These are phyloP conservation scores for Phialophora verrucosa DNA, from an alignment of 2,329 filamentous ascomycete species.

Conservation along the genomic window DNA sequence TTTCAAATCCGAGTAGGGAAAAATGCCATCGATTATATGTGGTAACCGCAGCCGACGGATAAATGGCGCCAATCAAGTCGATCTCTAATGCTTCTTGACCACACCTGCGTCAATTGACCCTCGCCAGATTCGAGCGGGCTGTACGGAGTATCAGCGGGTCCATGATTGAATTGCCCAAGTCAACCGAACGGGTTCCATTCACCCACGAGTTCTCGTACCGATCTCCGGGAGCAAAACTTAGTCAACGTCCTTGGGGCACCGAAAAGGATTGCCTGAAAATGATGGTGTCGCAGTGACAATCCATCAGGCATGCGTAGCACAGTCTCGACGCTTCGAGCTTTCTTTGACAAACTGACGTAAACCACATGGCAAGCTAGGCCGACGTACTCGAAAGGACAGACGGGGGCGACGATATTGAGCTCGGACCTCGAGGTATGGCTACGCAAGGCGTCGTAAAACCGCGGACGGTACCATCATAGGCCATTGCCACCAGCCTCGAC, in stretches of 20 bases:
- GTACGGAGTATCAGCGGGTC: neutral
- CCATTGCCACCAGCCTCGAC: slow-evolving; percentile 8
- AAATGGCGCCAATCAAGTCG: neutral
- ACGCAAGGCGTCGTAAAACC: neutral
- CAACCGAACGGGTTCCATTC: neutral
- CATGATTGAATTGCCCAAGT: neutral
- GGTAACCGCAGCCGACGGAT: neutral
- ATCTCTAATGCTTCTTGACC: neutral
- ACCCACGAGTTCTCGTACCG: too few relatives aligned
- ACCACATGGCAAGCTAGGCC: neutral
- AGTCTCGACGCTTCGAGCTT: neutral
- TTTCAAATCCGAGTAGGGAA: neutral
- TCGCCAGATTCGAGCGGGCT: neutral
- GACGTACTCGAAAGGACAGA: neutral
- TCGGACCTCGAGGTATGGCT: neutral
- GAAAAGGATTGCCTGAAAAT: neutral
- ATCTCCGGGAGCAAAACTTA: neutral
- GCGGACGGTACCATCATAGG: slow-evolving; percentile 1
- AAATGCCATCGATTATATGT: neutral
- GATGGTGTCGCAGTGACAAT: neutral
- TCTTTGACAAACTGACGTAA: neutral
- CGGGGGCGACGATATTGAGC: neutral
- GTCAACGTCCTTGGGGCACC: neutral
- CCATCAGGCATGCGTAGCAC: neutral
- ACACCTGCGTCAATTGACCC: neutral